A percentile compares a stretch with the other conserved stretches of the same genome.
Evolutionary conservation across 164 flowering plant species (phyloP).

Genomic region (Vitis vinifera): ASM3070453v1 NC_081822.1:11035501-11036000

Average conservation of each 20-base stretch:
- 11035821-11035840: neutral
- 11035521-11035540: slow-evolving; percentile 27
- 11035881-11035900: neutral
- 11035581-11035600: neutral
- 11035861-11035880: neutral
- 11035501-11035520: slow-evolving; percentile 60
- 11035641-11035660: neutral
- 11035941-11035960: neutral
- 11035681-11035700: neutral
- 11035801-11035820: neutral
- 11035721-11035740: neutral
- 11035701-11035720: neutral
- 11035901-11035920: neutral
- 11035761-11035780: neutral
- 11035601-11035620: neutral
- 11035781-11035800: neutral
- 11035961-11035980: slow-evolving; percentile 1
- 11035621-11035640: neutral
- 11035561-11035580: neutral
- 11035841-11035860: neutral
- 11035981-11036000: neutral
- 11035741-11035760: neutral
- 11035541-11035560: neutral
- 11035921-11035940: neutral
- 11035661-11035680: neutral